Evolutionary conservation across 306 rosid species (phyloP), one percentile per base, ranked within the genome.

Genomic region (Rosa lucieae): DNA sequence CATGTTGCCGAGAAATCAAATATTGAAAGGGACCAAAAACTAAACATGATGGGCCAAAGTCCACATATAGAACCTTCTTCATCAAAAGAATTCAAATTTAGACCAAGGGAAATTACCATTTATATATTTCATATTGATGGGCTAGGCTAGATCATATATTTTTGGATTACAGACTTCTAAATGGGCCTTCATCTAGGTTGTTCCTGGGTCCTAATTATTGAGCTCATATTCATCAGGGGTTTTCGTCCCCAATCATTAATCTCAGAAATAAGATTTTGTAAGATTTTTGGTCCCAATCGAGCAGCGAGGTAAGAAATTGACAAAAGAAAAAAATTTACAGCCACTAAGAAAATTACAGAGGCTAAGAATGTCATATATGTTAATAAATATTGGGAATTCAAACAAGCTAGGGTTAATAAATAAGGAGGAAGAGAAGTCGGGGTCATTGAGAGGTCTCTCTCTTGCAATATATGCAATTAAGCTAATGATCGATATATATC

Each of bases 361-460:
- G 43, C 44, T 42, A 42, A 42, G 7, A 42, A 42, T 42, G 44
- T 42, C 5, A 42, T 42, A 42, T 42, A 42, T 42, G 47, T 1
- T 43, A 43, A 2, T 10, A 43, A 43, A 43, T 43, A 43, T 8
- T 43, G 10, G 47, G 47, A 44, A 44, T 44, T 8, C 11, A 32
- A 2, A 32, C 37, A 44, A 5, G 62, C 26, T 55, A n/a, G 63
- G 63, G 21, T 52, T 52, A 52, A 52, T 8, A 52, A 52, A 17
- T 5, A 14, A 51, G 21, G 58, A 52, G 7, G 26, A 9, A 37
- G 21, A 18, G 47, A 18, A 76, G 35, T 49, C 10, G 65, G 9
- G 42, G 18, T 48, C 84, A 83, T 46, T 52, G 89, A 48, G 79
- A 81, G 72, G 89, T 85, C 89, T 75, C 32, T 80, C 81, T 82